Evolutionary conservation across 2,329 filamentous ascomycete species (phyloP).

Genomic region (Teratosphaeria gauchensis): DNA sequence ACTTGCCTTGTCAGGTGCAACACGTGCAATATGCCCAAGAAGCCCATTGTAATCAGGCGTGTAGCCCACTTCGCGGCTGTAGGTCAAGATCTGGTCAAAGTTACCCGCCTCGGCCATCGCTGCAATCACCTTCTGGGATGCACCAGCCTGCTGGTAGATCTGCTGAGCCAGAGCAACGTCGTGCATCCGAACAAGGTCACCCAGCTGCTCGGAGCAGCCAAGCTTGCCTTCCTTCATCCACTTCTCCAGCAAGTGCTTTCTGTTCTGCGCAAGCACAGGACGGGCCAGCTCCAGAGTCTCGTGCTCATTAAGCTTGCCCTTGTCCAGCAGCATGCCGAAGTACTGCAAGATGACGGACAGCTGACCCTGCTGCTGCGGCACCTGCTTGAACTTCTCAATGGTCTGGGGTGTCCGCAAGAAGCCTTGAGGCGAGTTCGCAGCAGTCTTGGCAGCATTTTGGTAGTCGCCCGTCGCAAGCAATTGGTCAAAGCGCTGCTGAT

Average conservation of each 20-base stretch:
- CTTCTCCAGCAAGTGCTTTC: slow-evolving; percentile 93
- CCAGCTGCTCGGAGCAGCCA: slow-evolving; percentile 89
- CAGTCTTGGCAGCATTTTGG: slow-evolving; percentile 84
- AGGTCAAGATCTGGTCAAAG: slow-evolving; percentile 93
- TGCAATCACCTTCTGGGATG: slow-evolving; percentile 88
- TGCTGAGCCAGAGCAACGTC: slow-evolving; percentile 78
- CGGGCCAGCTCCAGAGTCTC: slow-evolving; percentile 90
- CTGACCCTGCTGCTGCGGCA: slow-evolving; percentile 70
- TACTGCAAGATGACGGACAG: slow-evolving; percentile 95
- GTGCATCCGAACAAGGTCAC: slow-evolving; percentile 83
- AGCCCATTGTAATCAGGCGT: slow-evolving; percentile 91
- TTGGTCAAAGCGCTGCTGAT: slow-evolving; percentile 85
- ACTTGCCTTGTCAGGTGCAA: slow-evolving; percentile 42
- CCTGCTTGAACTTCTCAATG: slow-evolving; percentile 88
- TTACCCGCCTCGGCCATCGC: slow-evolving; percentile 91
- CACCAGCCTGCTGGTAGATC: slow-evolving; percentile 85
- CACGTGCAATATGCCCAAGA: slow-evolving; percentile 81
- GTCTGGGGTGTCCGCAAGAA: slow-evolving; percentile 92
- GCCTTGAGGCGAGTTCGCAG: slow-evolving; percentile 89
- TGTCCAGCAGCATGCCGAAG: slow-evolving; percentile 93
- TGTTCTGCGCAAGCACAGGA: slow-evolving; percentile 84
- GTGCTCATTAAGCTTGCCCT: slow-evolving; percentile 83
- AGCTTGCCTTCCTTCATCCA: slow-evolving; percentile 97
- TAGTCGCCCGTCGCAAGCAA: slow-evolving; percentile 73
- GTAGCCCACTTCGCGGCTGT: slow-evolving; percentile 75